Percentiles rank a stretch among this genome's conserved stretches.
Evolutionary conservation across 2,329 filamentous ascomycete genomes (phyloP).

Genomic region (Sporothrix inflata): DNA sequence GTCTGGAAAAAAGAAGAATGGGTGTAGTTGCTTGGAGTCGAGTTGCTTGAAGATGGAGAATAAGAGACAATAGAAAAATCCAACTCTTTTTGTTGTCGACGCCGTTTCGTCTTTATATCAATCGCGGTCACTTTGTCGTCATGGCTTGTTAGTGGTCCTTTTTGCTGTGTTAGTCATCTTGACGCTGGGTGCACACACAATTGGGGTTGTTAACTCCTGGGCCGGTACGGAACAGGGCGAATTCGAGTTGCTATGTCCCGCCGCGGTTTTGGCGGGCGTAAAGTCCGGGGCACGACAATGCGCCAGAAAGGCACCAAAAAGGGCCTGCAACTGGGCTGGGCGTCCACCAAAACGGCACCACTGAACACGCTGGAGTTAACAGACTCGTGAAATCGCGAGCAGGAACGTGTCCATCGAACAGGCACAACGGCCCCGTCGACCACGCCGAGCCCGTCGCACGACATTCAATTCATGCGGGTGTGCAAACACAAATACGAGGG

Average conservation of each 20-base stretch:
- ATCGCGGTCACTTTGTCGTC: neutral
- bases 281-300: neutral
- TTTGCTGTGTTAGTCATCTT: neutral
- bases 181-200: neutral
- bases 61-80: neutral
- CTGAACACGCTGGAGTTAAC: too few species aligned
- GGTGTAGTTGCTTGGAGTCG: neutral
- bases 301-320: neutral
- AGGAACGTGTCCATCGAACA: too few species aligned
- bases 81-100: neutral
- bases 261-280: neutral
- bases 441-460: neutral
- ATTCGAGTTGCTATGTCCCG: neutral
- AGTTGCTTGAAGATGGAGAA: neutral
- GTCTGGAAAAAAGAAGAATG: neutral
- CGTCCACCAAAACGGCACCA: too few species aligned
- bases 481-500: neutral
- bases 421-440: neutral
- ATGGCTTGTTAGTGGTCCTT: neutral
- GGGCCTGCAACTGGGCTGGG: too few species aligned
- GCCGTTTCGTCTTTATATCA: neutral
- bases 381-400: too few species aligned
- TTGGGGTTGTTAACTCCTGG: neutral
- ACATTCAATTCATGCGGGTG: too few species aligned
- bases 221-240: conserved; percentile 7